Conservation (phyloP, 768 basidiomycete genomes). For the Tremella mesenterica region DNA sequence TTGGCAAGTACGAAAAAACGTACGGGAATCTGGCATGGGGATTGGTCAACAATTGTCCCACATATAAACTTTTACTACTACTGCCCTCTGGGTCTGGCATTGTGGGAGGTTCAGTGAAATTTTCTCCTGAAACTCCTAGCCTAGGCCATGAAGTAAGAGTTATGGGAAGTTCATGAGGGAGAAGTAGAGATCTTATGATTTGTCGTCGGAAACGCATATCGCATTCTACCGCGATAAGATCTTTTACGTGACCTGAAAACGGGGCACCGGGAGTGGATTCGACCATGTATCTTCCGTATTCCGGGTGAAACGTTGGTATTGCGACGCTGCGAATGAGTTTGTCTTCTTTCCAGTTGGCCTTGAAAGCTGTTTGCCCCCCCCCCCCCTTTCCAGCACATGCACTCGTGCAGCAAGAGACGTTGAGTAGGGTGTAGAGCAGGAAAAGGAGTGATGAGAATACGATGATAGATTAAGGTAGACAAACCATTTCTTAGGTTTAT, state of each 20-base stretch:
- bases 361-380: no score
- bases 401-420: no score
- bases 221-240: slow-evolving; percentile 77
- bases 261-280: slow-evolving; percentile 95
- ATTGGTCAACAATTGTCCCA: slow-evolving; percentile 92
- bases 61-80: slow-evolving; percentile 86
- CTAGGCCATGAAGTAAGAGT: slow-evolving; percentile 94
- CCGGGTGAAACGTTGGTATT: slow-evolving; percentile 89
- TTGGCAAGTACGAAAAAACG: slow-evolving; percentile 50
- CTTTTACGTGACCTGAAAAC: slow-evolving; percentile 76
- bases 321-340: slow-evolving; percentile 49
- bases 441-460: neutral
- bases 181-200: slow-evolving; percentile 73
- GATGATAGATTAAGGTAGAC: neutral
- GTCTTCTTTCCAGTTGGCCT: no score
- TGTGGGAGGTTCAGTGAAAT: slow-evolving; percentile 82
- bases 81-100: slow-evolving; percentile 58
- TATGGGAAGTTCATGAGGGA: slow-evolving; percentile 75
- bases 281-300: slow-evolving; percentile 97
- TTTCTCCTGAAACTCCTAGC: slow-evolving; percentile 66
- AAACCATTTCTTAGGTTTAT: slow-evolving; percentile 31
- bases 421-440: neutral
- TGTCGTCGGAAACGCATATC: slow-evolving; percentile 92
- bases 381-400: no score
- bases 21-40: slow-evolving; percentile 97